Evolutionary conservation across 179 eudicot species (phyloP).

Genomic region (Beta macrorhiza): DNA sequence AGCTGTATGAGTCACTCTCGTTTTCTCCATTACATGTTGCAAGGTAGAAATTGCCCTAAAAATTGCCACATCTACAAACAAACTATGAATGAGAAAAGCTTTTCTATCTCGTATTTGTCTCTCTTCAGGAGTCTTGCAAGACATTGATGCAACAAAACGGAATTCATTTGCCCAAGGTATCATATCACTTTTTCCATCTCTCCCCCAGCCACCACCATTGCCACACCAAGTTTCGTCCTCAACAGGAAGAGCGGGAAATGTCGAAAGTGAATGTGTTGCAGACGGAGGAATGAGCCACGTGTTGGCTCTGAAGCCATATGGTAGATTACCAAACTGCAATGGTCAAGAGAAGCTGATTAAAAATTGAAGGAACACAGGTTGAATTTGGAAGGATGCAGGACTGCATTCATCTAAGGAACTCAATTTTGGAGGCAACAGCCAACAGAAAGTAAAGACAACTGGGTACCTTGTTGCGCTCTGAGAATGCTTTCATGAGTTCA

Average conservation of each 20-base stretch:
- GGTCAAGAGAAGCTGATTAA: constrained; percentile 10
- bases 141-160: constrained; percentile 81
- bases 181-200: constrained; percentile 80
- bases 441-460: constrained; percentile 18
- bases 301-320: constrained; percentile 97
- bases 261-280: constrained; percentile 65
- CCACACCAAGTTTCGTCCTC: constrained; percentile 99
- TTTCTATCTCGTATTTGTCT: constrained; percentile 92
- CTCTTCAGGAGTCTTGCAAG: constrained; percentile 96
- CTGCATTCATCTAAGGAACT: neutral
- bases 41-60: constrained; percentile 75
- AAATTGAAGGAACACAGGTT: constrained; percentile 4
- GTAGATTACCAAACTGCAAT: constrained; percentile 95
- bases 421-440: constrained; percentile 4
- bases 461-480: constrained; percentile 92
- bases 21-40: constrained; percentile 54
- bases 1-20: constrained; percentile 31
- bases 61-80: constrained; percentile 96
- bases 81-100: constrained; percentile 92
- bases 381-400: neutral
- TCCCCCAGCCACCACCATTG: constrained; percentile 95
- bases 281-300: constrained; percentile 98
- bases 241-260: constrained; percentile 76
- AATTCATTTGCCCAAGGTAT: constrained; percentile 89
- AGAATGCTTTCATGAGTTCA: constrained; percentile 92